Base-by-base conservation (phyloP, 495 filamentous ascomycete genomes). In the Neurospora pannonica region DNA sequence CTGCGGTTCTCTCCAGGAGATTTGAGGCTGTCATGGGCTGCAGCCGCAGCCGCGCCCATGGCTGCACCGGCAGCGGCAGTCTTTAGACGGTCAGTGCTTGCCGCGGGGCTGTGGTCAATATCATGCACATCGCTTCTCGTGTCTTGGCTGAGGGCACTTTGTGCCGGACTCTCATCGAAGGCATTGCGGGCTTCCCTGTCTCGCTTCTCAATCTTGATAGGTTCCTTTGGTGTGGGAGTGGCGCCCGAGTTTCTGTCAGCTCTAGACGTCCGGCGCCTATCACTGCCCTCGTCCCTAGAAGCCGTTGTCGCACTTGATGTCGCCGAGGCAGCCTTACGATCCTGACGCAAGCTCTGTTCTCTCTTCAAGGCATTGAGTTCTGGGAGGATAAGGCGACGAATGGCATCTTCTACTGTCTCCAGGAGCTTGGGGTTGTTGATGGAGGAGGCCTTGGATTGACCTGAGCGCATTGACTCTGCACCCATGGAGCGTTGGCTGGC, bases 361-460 rank as follows among this genome's bases (percentile, higher is more conserved):
- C 93, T 89, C 82, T 97, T 98, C 67, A 98, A 86, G 38, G 93
- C 93, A 71, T 93, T 94, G 69, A 99, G 86, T 80, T 99, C 95
- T 1, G 96, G 97, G 2, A 98, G 83, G 70, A 98, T 97, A 70
- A 98, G 85, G 62, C 95, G 89, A 70, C 93, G 91, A 76, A 99
- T 98, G 28, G 96, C 94, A 84, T 98, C 95, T 82, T 98, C 95
- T 9, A 99, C 95, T 0, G 94, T 95, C 80, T 97, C 93, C 6
- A 98, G 88, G n/a, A 99, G 83, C 75, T 93, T 97, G 0, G 95
- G 95, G 79, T 99, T 98, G 83, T 97, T 98, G 82, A 97, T 91
- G 0, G 93, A 96, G 8, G 94, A 93, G 24, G 83, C 82, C 72
- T 90, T 93, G 34, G 94, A 96, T 19, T 90, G 89, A 38, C 90